phyloP scores from a whole-genome alignment of 345 rosid genomes.

The Pseudoturritis turrita region DNA sequence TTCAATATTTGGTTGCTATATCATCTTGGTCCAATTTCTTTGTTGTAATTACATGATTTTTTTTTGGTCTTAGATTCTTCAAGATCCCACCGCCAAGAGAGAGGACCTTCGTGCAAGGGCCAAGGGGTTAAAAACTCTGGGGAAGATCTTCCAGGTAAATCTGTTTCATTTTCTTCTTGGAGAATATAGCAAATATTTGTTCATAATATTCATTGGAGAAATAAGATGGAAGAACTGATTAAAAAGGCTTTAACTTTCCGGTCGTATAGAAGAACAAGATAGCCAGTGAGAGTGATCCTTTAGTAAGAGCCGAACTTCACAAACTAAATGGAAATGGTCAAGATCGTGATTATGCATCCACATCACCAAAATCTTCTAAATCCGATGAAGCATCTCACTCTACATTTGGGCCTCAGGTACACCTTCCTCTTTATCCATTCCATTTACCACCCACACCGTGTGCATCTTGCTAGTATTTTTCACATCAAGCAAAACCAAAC shows the following conservation, averaged over 20 bases:
- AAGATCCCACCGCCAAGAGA: constrained; percentile 74
- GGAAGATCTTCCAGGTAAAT: constrained; percentile 89
- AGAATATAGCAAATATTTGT: not conserved
- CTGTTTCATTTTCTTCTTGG: not conserved
- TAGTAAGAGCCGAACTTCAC: constrained; percentile 33
- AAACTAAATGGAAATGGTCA: constrained; percentile 59
- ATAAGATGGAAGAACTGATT: constrained; percentile 3
- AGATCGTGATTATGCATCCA: constrained; percentile 38
- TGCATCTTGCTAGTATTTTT: constrained; percentile 8
- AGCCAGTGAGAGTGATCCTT: constrained; percentile 56
- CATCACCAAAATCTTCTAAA: constrained; percentile 39
- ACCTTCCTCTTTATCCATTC: constrained; percentile 1
- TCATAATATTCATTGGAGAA: not conserved
- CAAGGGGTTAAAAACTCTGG: constrained; percentile 89
- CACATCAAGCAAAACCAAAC: not conserved
- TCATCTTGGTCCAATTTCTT: constrained; percentile 22
- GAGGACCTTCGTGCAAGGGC: constrained; percentile 92
- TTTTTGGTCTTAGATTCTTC: constrained; percentile 66
- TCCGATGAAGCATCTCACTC: constrained; percentile 48
- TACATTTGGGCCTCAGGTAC: constrained; percentile 53
- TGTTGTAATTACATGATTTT: not conserved
- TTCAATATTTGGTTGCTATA: not conserved
- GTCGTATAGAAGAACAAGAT: constrained; percentile 60
- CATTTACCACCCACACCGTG: not conserved
- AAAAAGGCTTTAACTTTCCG: not conserved